phyloP scores from a whole-genome alignment of 306 rosid species.

The Dryas drummondii region DNA sequence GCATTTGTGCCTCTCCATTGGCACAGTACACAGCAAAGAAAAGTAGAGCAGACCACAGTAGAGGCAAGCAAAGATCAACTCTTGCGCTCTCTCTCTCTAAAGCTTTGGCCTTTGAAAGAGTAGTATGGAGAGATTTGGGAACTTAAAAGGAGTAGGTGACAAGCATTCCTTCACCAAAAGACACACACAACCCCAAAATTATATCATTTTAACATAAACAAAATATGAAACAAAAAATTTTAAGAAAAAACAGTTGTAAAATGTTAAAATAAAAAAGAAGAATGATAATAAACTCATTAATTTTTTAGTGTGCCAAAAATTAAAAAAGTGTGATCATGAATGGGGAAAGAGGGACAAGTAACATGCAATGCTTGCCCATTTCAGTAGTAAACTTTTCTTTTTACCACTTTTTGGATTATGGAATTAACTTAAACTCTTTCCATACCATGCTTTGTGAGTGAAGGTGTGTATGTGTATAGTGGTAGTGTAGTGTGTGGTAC shows the following conservation, averaged over 20 bases:
- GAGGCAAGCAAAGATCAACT: constrained; percentile 22
- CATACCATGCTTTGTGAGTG: neutral
- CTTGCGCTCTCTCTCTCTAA: constrained; percentile 15
- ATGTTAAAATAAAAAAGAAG: constrained; percentile 12
- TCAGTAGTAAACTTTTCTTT: constrained; percentile 35
- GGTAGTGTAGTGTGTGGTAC: constrained; percentile 11
- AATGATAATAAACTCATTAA: constrained; percentile 17
- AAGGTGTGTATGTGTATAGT: neutral
- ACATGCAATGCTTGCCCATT: constrained; percentile 69
- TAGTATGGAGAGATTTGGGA: constrained; percentile 29
- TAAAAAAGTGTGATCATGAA: constrained; percentile 48
- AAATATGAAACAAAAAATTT: neutral
- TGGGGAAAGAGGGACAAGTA: constrained; percentile 55
- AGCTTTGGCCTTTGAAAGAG: constrained; percentile 17
- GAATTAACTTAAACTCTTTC: neutral
- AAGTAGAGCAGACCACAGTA: constrained; percentile 45
- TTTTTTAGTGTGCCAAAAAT: constrained; percentile 25
- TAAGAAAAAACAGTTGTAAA: constrained; percentile 23
- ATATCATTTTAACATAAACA: constrained; percentile 6
- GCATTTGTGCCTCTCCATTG: constrained; percentile 84
- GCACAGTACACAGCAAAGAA: constrained; percentile 5
- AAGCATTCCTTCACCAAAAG: constrained; percentile 91
- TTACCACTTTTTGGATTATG: constrained; percentile 29
- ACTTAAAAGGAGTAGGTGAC: constrained; percentile 84
- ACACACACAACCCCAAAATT: constrained; percentile 55